Base-by-base conservation (phyloP, 2,329 filamentous ascomycete genomes). In the Claviceps sp. region DNA sequence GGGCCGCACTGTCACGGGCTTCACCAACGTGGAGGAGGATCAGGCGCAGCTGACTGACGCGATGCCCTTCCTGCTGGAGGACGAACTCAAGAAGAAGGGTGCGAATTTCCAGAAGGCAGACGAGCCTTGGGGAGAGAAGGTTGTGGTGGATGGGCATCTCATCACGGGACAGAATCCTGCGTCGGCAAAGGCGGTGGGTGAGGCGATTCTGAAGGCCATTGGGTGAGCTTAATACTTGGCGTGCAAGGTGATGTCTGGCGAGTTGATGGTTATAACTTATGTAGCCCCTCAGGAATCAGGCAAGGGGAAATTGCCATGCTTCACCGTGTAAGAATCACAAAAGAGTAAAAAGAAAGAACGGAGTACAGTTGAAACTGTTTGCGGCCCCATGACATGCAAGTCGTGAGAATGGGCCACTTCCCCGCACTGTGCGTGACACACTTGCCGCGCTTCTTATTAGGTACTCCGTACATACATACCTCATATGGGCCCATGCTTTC, bases 1-100 rank as follows among this genome's bases (percentile, higher is more conserved):
- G 48, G 80, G 76, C 45, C 74, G 74, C 60, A 67, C 72, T 45
- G 78, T 80, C 23, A 83, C 80, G 0, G 81, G 77, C 9, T 86
- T 85, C 64, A 63, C 75, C 64, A 75, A 86, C 44, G 78, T 79
- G 63, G 75, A 77, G 55, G 72, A 75, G 63, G 64, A 68, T 1
- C 62, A 80, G 50, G 47, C 68, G 6, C 61, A 72, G 59, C 68
- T 72, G 14, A 73, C 65, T 22, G 74, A 71, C 1, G 77, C 70
- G 11, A 73, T 82, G 71, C 80, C 81, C 2, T 80, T 80, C 56
- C 60, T 75, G 58, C 72, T 83, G 2, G 80, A 85, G 69, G 71
- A 74, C 38, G 69, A 71, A 57, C 67, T 84, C 51, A 66, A 71
- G 60, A 68, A 70, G 13, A 71, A 65, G 14, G 77, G 77, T 6